Evolutionary conservation across 2,329 filamentous ascomycete genomes (phyloP), one percentile per base, ranked within the genome.

Genomic region (Colletotrichum sp.): DNA sequence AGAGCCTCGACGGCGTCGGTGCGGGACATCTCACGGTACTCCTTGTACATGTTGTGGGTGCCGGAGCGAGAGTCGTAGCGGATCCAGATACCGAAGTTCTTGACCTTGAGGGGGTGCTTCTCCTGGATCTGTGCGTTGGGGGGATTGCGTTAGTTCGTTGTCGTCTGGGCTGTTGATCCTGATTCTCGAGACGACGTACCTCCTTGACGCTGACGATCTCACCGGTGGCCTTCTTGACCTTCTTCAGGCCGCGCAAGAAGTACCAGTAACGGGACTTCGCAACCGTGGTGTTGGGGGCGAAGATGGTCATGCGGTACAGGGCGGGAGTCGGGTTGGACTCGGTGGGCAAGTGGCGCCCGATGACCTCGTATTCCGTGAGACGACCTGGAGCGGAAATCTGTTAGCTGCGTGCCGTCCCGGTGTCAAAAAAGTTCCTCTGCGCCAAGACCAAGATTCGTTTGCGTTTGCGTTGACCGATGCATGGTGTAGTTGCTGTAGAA

Each of bases 31-130:
- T 99, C 97, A 87, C 97, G 95, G 94, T 98, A 99, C 94, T 99
- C 97, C 94, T 99, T 99, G 95, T 99, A 99, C 97, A 99, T 99
- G 94, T 99, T 99, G 96, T 99, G 97, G 85, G 97, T 99, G 84
- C 97, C 97, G 84, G 97, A 99, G 89, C 97, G 96, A 79, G 98
- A 99, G 91, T 99, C 96, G 92, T 99, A 99, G 87, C 98, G 96
- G 91, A 99, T 94, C 98, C 98, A 99, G 93, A 99, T 94, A 88
- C 97, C 97, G 88, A 99, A 99, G 95, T 98, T 99, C 96, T 99
- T 99, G 93, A 99, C 96, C 93, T 98, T 98, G 86, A 96, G 92
- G 85, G 97, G 97, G 89, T 95, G 96, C 94, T 99, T 99, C 96
- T 99, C 97, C 90, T 93, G 90, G 91, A 99, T 98, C 96, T 77